These are phyloP conservation scores for Elsinoe necatrix DNA, from an alignment of 2,329 filamentous ascomycete species.

Conservation along the genomic window DNA sequence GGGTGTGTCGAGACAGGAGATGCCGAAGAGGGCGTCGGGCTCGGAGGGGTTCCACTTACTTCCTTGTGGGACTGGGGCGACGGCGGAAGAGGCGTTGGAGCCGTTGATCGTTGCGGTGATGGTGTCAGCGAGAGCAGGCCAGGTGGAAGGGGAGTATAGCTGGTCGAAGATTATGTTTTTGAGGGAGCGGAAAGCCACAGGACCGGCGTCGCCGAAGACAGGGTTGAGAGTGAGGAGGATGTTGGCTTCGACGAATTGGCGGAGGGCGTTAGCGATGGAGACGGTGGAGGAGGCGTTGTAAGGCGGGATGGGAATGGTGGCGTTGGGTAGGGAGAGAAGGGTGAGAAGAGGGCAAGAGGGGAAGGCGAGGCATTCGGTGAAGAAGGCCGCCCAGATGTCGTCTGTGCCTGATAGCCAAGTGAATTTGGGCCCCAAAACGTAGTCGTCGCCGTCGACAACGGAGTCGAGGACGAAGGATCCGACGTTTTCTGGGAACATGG, in stretches of 20 bases:
- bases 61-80: slow-evolving; percentile 28
- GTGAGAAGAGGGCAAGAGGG: slow-evolving; percentile 33
- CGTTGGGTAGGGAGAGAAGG: slow-evolving; percentile 29
- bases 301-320: not conserved
- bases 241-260: not conserved
- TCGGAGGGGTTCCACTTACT: slow-evolving; percentile 27
- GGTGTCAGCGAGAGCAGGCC: not conserved
- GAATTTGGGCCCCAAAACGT: slow-evolving; percentile 21
- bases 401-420: slow-evolving; percentile 28
- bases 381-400: slow-evolving; percentile 39
- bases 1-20: not conserved
- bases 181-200: not conserved
- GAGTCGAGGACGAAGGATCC: slow-evolving; percentile 37
- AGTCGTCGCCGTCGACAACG: slow-evolving; percentile 36
- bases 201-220: not conserved
- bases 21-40: not conserved
- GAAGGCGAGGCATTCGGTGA: slow-evolving; percentile 34
- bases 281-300: not conserved
- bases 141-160: not conserved
- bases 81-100: not conserved
- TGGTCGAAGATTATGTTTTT: not conserved
- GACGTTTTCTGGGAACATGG: slow-evolving; percentile 34
- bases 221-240: not conserved
- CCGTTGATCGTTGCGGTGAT: not conserved
- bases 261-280: not conserved